A percentile compares a stretch with the other conserved stretches of the same genome.
Evolutionary conservation across 1,284 basidiomycete genomes (phyloP).

Genomic region (Cronartium quercuum): DNA sequence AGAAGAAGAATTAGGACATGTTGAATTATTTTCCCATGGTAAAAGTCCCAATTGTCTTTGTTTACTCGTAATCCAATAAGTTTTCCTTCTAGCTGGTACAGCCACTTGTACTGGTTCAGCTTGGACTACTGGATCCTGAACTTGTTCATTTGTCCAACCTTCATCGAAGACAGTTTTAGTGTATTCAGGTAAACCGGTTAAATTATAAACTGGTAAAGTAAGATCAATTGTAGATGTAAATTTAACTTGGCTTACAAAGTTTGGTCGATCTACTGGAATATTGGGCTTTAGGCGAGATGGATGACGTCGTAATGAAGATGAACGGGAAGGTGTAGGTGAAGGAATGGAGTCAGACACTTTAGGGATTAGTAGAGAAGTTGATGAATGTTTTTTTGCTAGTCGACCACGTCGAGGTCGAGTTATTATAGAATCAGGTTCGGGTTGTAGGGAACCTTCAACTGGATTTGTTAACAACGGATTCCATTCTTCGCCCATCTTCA

Average conservation of each 20-base stretch:
- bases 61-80: conserved; percentile 37
- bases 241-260: conserved; percentile 11
- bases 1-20: neutral
- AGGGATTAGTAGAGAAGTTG: too few species aligned
- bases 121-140: neutral
- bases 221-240: conserved; percentile 18
- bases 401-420: too few species aligned
- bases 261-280: neutral
- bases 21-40: conserved; percentile 30
- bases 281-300: neutral
- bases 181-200: neutral
- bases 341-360: too few species aligned
- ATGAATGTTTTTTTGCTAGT: too few species aligned
- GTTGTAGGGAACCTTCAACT: too few species aligned
- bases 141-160: neutral
- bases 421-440: too few species aligned
- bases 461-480: too few species aligned
- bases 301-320: conserved; percentile 24
- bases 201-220: neutral
- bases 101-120: neutral
- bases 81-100: conserved; percentile 7
- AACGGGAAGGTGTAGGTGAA: neutral
- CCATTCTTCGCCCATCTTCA: too few species aligned
- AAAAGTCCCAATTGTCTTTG: conserved; percentile 18
- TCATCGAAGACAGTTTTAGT: neutral